Conservation (phyloP, 2,329 filamentous ascomycete genomes). For the Endothia cerciana region DNA sequence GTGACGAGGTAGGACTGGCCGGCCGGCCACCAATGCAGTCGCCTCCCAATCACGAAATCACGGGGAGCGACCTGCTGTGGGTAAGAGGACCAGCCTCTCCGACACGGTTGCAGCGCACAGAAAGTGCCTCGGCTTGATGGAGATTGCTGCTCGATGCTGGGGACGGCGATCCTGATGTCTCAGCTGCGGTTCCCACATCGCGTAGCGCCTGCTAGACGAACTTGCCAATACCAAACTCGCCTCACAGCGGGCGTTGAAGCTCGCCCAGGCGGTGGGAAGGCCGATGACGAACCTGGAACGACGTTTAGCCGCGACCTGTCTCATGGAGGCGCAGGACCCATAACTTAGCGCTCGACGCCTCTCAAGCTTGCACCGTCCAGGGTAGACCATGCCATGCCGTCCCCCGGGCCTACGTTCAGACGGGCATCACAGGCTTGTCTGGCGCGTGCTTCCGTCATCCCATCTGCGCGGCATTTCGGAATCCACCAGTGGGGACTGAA, state of each 20-base stretch:
- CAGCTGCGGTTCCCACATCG: not conserved
- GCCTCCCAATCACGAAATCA: conserved; percentile 2
- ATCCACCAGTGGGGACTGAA: conserved; percentile 18
- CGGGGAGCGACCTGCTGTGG: not conserved
- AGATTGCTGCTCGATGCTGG: not conserved
- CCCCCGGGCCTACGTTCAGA: not conserved
- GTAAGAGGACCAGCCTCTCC: not conserved
- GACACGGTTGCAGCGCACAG: too few species aligned
- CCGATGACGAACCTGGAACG: not conserved
- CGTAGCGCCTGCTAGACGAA: not conserved
- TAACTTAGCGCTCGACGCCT: not conserved
- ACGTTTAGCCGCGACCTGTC: not conserved
- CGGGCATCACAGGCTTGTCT: not conserved
- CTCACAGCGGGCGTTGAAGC: not conserved
- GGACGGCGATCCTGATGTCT: not conserved
- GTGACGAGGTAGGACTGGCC: not conserved
- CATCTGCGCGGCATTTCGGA: conserved; percentile 12
- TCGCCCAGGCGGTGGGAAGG: not conserved
- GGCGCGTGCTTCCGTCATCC: conserved; percentile 19
- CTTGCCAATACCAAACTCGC: not conserved
- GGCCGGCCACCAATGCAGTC: not conserved
- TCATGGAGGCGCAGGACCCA: not conserved
- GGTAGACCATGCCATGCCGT: not conserved
- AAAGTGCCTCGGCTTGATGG: not conserved
- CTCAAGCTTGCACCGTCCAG: not conserved